Evolutionary conservation across 2,329 filamentous ascomycete genomes (phyloP).

Genomic region (Trichoderma oligosporum): DNA sequence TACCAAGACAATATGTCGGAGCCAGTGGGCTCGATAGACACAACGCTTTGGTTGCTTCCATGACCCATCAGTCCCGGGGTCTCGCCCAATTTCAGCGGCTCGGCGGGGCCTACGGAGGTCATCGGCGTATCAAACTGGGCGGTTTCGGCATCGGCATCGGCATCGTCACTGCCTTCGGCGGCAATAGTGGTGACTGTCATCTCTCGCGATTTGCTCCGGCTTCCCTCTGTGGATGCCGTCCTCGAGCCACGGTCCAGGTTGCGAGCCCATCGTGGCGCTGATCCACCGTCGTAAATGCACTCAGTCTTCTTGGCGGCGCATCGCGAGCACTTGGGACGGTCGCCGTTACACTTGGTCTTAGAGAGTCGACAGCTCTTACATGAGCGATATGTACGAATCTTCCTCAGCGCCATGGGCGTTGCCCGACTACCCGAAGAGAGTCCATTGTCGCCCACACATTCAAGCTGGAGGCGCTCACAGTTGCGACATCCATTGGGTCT

Average conservation of each 20-base stretch:
- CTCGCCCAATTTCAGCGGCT: not conserved
- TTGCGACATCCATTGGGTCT: slow-evolving; percentile 42
- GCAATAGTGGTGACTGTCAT: slow-evolving; percentile 8
- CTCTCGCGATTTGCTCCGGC: slow-evolving; percentile 16
- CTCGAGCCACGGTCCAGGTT: slow-evolving; percentile 28
- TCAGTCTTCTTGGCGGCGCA: slow-evolving; percentile 34
- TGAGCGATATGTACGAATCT: slow-evolving; percentile 41
- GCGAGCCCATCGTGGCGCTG: slow-evolving; percentile 37
- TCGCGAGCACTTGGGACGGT: slow-evolving; percentile 38
- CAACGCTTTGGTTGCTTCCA: slow-evolving; percentile 13
- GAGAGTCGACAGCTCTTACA: slow-evolving; percentile 39
- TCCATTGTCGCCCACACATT: slow-evolving; percentile 38
- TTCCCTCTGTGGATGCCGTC: slow-evolving; percentile 11
- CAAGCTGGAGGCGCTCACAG: slow-evolving; percentile 41
- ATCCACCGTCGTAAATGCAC: slow-evolving; percentile 39
- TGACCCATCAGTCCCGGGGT: not conserved
- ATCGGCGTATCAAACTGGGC: not conserved
- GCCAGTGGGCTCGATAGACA: slow-evolving; percentile 12
- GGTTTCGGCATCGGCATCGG: not conserved
- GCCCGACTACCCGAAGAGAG: slow-evolving; percentile 26
- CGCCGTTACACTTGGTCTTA: slow-evolving; percentile 43
- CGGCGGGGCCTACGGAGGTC: not conserved
- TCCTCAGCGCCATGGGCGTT: slow-evolving; percentile 33
- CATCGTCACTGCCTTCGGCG: slow-evolving; percentile 7
- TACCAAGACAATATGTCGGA: slow-evolving; percentile 22